A percentile compares a stretch with the other conserved stretches of the same genome.
These are phyloP conservation scores for Ogataea pini DNA, from an alignment of 805 yeast species.

Conservation along the genomic window DNA sequence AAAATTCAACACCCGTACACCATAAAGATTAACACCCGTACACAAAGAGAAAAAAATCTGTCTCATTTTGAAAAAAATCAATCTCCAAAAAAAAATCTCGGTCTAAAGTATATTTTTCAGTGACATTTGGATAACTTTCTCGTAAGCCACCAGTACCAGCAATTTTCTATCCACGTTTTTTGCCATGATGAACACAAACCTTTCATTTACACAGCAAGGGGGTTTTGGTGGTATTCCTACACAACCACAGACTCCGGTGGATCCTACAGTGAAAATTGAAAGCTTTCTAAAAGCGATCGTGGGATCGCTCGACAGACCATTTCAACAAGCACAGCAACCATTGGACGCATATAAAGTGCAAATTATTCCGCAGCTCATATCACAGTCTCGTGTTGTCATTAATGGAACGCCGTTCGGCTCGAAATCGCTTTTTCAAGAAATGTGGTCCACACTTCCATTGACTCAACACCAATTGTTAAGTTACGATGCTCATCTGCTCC, in stretches of 20 bases:
- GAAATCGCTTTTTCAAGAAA: slow-evolving; percentile 52
- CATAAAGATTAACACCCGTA: too few relatives aligned
- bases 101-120: too few relatives aligned
- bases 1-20: background rate
- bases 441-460: slow-evolving; percentile 57
- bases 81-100: too few relatives aligned
- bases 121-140: too few relatives aligned
- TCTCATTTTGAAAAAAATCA: too few relatives aligned
- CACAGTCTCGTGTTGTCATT: slow-evolving; percentile 52
- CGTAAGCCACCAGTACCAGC: too few relatives aligned
- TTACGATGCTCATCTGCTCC: slow-evolving; percentile 63
- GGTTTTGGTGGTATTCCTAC: slow-evolving; percentile 2
- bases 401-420: slow-evolving; percentile 61
- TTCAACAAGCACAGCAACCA: slow-evolving; percentile 21
- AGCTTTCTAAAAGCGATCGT: slow-evolving; percentile 27
- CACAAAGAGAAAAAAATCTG: too few relatives aligned
- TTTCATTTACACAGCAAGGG: slow-evolving; percentile 1
- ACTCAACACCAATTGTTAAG: slow-evolving; percentile 66
- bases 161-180: too few relatives aligned
- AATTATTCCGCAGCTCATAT: slow-evolving; percentile 49
- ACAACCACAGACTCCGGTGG: slow-evolving; percentile 8
- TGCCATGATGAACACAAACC: slow-evolving; percentile 6
- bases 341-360: slow-evolving; percentile 22
- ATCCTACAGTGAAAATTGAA: slow-evolving; percentile 28
- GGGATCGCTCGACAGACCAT: slow-evolving; percentile 29